Percentiles rank a stretch among this genome's conserved stretches.
Conservation (phyloP, 768 basidiomycete genomes). For the Boletus rex-veris region DNA sequence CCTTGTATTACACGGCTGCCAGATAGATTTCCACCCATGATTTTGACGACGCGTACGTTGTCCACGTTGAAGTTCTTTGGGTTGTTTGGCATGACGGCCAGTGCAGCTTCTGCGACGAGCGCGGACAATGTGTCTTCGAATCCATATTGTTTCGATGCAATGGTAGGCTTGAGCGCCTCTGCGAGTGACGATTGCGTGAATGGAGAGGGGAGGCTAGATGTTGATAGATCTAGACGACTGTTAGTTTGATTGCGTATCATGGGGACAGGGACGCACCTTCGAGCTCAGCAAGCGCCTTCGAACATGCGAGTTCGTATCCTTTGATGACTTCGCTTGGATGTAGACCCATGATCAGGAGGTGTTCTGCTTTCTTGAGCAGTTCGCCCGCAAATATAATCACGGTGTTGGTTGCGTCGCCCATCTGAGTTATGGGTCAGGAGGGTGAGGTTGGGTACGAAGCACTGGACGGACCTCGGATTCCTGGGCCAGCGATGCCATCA, state of each 20-base stretch:
- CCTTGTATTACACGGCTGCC: slow-evolving; percentile 88
- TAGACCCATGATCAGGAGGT: slow-evolving; percentile 91
- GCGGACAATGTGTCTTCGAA: slow-evolving; percentile 77
- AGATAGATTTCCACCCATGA: slow-evolving; percentile 89
- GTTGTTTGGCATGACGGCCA: slow-evolving; percentile 87
- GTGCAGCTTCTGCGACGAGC: slow-evolving; percentile 89
- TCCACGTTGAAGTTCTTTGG: slow-evolving; percentile 96
- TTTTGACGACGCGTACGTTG: slow-evolving; percentile 97
- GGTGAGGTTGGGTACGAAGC: background rate
- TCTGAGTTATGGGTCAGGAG: slow-evolving; percentile 43
- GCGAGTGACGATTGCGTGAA: slow-evolving; percentile 66
- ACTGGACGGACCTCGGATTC: slow-evolving; percentile 73
- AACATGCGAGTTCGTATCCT: slow-evolving; percentile 89
- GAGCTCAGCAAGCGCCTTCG: slow-evolving; percentile 81
- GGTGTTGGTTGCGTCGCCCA: slow-evolving; percentile 96
- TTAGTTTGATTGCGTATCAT: slow-evolving; percentile 9
- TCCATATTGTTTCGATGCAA: slow-evolving; percentile 97
- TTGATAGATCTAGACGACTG: slow-evolving; percentile 56
- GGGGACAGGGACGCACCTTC: slow-evolving; percentile 68
- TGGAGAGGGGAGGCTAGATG: slow-evolving; percentile 65
- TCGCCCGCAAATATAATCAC: slow-evolving; percentile 96
- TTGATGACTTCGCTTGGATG: slow-evolving; percentile 95
- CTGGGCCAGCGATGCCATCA: slow-evolving; percentile 97
- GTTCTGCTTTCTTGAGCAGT: slow-evolving; percentile 88
- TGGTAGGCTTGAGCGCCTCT: slow-evolving; percentile 80